phyloP scores from a whole-genome alignment of 2,329 filamentous ascomycete genomes.

The Colletotrichum siamense region DNA sequence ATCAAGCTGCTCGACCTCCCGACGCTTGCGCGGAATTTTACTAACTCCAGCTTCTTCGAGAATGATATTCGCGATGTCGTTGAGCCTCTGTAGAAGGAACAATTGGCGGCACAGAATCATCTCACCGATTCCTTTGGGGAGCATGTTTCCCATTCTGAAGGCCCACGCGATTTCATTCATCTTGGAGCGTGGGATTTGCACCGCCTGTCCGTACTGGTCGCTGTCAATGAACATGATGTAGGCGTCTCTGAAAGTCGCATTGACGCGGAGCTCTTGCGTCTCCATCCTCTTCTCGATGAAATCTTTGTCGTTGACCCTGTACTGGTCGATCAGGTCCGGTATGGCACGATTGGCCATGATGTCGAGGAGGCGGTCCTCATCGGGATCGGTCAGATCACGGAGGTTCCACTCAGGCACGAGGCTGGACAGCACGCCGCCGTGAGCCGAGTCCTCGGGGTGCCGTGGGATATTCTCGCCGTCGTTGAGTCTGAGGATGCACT shows the following conservation, averaged over 20 bases:
- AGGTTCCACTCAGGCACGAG: slow-evolving; percentile 50
- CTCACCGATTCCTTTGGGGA: slow-evolving; percentile 34
- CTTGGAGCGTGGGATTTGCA: slow-evolving; percentile 27
- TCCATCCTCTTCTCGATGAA: slow-evolving; percentile 40
- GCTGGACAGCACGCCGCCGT: slow-evolving; percentile 41
- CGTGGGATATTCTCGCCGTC: slow-evolving; percentile 38
- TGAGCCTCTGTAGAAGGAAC: slow-evolving; percentile 40
- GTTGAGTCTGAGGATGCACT: slow-evolving; percentile 38
- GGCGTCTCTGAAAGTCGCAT: slow-evolving; percentile 30
- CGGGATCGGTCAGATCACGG: slow-evolving; percentile 39
- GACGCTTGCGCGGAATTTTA: not conserved
- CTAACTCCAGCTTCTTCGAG: slow-evolving; percentile 39
- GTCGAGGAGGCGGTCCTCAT: slow-evolving; percentile 40
- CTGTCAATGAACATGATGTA: slow-evolving; percentile 36
- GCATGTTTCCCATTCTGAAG: slow-evolving; percentile 25
- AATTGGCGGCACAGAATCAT: slow-evolving; percentile 46
- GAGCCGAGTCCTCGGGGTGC: slow-evolving; percentile 35
- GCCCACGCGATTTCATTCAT: slow-evolving; percentile 27
- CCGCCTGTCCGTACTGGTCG: slow-evolving; percentile 40
- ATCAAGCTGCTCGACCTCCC: no score
- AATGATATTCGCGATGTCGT: slow-evolving; percentile 47
- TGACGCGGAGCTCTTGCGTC: slow-evolving; percentile 35
- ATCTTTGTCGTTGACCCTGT: slow-evolving; percentile 38
- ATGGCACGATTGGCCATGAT: slow-evolving; percentile 44
- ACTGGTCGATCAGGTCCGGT: slow-evolving; percentile 37